Base-by-base conservation (phyloP, 2,329 filamentous ascomycete species). In the Diaporthe vaccinii region DNA sequence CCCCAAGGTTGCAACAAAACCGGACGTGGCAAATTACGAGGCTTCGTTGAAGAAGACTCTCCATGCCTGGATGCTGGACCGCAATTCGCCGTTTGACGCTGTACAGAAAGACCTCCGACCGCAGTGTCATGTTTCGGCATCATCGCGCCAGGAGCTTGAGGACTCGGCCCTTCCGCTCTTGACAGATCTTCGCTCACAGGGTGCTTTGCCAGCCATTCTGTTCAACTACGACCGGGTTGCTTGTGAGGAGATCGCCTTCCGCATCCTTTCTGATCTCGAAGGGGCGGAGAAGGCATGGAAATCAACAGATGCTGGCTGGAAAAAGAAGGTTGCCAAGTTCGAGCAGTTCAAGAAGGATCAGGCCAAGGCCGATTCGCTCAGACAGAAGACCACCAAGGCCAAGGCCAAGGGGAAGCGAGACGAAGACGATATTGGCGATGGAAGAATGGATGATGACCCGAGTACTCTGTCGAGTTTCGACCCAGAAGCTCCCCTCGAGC, bases 201-300 rank as follows among this genome's bases (percentile, higher is more conserved):
- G 90, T 73, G 93, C 92, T 0, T 86, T 96, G 1, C 94, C 94
- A 0, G 93, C 92, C 0, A 91, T 96, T 17, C 82, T 95, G 1
- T 96, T 96, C 86, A 94, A 94, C 80, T 96, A 94, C 78, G 92
- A 95, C 77, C 90, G 93, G 65, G 82, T 82, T 2, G 82, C 85
- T 41, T 96, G 94, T 79, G 93, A 95, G 81, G 81, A 82, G 14
- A 89, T 93, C 39, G 88, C 90, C 36, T 78, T 82, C 34, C 79
- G 83, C 0, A 78, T 95, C 0, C 81, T 92, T 2, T 78, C 82
- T 0, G 85, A 91, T 75, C 84, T 95, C 0, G 80, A 87, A 68
- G 79, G 85, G 1, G 87, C 89, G 0, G 93, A 94, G 79, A 77
- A 84, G 0, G 78, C 80, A 10, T 93, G 89, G 86, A 91, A 92